phyloP scores from a whole-genome alignment of 1,284 basidiomycete genomes.

The Xerocomus subilludens region DNA sequence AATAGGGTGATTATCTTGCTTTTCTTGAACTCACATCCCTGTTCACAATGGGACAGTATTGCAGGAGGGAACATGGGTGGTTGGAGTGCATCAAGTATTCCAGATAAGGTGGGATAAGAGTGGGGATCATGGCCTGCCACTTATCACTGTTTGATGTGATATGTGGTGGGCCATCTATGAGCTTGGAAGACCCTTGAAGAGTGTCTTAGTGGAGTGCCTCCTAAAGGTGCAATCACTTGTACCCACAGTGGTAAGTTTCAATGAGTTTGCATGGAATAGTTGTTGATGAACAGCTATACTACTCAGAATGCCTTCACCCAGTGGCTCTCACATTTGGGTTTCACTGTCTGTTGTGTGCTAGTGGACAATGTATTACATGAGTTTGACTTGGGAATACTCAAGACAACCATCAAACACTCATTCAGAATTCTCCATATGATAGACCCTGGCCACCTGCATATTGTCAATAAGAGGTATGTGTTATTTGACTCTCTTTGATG shows the following conservation, averaged over 20 bases:
- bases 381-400: not conserved
- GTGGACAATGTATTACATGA: not conserved
- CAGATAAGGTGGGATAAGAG: no score
- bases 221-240: not conserved
- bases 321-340: not conserved
- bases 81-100: no score
- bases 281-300: no score
- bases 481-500: no score
- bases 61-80: no score
- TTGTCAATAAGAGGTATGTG: not conserved
- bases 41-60: no score
- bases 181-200: not conserved
- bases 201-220: not conserved
- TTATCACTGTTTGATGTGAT: no score
- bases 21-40: no score
- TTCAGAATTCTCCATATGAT: not conserved
- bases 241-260: not conserved
- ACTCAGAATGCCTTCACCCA: not conserved
- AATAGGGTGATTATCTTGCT: no score
- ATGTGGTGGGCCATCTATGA: no score
- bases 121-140: no score
- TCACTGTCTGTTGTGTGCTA: not conserved
- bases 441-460: not conserved
- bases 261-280: not conserved
- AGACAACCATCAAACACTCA: not conserved